These are phyloP conservation scores for Castanea crenata DNA, from an alignment of 306 rosid species.

Conservation along the genomic window DNA sequence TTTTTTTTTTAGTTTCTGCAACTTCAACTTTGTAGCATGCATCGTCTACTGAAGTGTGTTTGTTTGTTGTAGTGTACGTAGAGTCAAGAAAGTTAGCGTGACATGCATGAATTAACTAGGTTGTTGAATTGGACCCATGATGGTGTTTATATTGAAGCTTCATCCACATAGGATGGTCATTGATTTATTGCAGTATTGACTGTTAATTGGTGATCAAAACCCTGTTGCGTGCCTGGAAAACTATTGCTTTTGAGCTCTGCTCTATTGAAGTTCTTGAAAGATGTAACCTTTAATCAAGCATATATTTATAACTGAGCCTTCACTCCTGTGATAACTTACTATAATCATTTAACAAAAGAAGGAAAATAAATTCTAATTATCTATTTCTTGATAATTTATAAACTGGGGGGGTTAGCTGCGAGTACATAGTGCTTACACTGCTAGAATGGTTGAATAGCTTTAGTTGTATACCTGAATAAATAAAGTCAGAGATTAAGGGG, in stretches of 20 bases:
- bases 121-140: too few species aligned
- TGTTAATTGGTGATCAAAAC: not conserved
- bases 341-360: not conserved
- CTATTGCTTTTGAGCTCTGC: not conserved
- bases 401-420: not conserved
- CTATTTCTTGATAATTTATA: too few species aligned
- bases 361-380: too few species aligned
- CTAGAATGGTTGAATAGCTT: not conserved
- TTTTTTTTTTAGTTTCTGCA: not conserved
- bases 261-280: not conserved
- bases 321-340: not conserved
- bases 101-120: not conserved
- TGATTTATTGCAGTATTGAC: not conserved
- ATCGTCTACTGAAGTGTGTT: not conserved
- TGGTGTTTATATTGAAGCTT: not conserved
- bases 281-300: not conserved
- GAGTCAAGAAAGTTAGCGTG: not conserved
- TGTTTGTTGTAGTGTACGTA: not conserved
- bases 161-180: not conserved
- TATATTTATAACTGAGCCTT: not conserved
- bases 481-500: not conserved
- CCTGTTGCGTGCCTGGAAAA: not conserved
- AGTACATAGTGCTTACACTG: not conserved
- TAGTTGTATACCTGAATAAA: not conserved
- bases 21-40: not conserved